These are phyloP conservation scores for Fraxinus angustifolia DNA, from an alignment of 305 asterid genomes.

Conservation along the genomic window DNA sequence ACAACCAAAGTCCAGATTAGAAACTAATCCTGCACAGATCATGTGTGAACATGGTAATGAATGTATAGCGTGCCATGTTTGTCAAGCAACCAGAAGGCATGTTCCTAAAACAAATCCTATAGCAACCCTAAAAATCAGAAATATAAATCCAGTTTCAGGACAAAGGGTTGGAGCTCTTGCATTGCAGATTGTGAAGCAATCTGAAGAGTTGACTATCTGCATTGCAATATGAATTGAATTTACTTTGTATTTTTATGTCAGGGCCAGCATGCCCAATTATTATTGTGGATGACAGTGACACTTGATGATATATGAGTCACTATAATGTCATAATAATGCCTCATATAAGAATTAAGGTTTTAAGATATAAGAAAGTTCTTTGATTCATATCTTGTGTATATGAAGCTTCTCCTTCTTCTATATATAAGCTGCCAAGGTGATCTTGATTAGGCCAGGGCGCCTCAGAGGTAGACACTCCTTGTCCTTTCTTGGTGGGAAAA, in stretches of 20 bases:
- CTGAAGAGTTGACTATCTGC: background rate
- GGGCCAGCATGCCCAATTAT: background rate
- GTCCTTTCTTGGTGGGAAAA: background rate
- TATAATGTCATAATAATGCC: background rate
- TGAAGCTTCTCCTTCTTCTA: background rate
- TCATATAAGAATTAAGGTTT: background rate
- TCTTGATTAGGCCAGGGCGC: background rate
- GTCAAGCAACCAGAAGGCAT: background rate
- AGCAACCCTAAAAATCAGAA: slow-evolving; percentile 7
- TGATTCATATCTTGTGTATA: background rate
- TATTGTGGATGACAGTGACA: background rate
- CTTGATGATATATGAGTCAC: background rate
- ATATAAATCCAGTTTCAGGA: background rate
- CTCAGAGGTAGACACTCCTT: background rate
- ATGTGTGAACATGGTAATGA: background rate
- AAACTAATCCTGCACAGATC: background rate
- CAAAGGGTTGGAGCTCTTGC: background rate
- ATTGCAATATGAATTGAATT: background rate
- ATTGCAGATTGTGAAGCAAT: slow-evolving; percentile 7
- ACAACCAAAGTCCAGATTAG: background rate
- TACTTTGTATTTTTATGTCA: background rate
- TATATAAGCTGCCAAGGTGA: background rate
- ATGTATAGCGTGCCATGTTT: background rate
- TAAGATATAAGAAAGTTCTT: background rate
- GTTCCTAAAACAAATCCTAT: background rate